Evolutionary conservation across 805 yeast genomes (phyloP).

Genomic region (Wickerhamiella cacticola): DNA sequence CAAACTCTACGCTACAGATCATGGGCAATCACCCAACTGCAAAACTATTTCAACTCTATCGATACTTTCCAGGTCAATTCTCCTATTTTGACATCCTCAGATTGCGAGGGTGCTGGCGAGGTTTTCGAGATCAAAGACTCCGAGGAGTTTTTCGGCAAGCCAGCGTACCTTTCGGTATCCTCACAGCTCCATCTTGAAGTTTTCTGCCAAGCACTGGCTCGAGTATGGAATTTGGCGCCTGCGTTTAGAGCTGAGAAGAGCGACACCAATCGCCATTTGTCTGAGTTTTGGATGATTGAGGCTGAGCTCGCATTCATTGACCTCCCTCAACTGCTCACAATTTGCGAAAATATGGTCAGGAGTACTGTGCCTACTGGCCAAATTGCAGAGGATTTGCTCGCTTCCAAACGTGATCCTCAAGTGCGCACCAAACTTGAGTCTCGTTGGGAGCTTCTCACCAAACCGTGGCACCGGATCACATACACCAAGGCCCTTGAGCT

Average conservation of each 20-base stretch:
- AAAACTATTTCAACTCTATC: conserved; percentile 40
- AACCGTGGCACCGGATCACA: conserved; percentile 56
- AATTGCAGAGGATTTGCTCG: conserved; percentile 22
- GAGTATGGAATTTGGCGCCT: conserved; percentile 85
- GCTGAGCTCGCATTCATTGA: conserved; percentile 66
- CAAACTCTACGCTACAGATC: conserved; percentile 67
- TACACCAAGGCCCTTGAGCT: conserved; percentile 64
- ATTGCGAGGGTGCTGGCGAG: conserved; percentile 98
- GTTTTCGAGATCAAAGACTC: conserved; percentile 48
- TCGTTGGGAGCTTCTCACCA: conserved; percentile 51
- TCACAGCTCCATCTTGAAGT: conserved; percentile 86
- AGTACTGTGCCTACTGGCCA: conserved; percentile 30
- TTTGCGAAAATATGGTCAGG: conserved; percentile 62
- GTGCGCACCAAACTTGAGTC: conserved; percentile 28
- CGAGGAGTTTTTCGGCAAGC: conserved; percentile 42
- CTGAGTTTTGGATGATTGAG: conserved; percentile 97
- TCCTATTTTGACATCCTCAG: conserved; percentile 77
- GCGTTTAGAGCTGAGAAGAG: conserved; percentile 90
- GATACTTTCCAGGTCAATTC: conserved; percentile 67
- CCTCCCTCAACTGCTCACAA: conserved; percentile 46
- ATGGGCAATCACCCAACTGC: conserved; percentile 41
- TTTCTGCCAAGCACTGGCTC: conserved; percentile 53
- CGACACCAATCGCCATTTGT: conserved; percentile 79
- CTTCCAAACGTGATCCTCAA: conserved; percentile 29
- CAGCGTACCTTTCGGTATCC: conserved; percentile 73